phyloP scores from a whole-genome alignment of 2,329 filamentous ascomycete species.

The Fusarium albidum region DNA sequence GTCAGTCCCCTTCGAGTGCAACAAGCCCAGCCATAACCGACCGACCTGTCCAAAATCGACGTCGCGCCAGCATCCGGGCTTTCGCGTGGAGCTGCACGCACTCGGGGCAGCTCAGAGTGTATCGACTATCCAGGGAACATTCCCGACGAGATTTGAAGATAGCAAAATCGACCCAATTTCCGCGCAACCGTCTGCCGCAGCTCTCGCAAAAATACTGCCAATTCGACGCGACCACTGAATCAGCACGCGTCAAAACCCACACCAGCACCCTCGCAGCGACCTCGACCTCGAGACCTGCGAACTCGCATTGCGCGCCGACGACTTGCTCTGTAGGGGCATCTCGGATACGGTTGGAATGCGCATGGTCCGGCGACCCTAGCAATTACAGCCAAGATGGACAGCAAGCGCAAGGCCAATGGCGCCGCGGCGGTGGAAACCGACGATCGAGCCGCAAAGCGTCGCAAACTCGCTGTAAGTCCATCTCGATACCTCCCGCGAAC shows the following conservation, averaged over 20 bases:
- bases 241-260: slow-evolving; percentile 43
- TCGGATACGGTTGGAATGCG: slow-evolving; percentile 39
- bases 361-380: slow-evolving; percentile 35
- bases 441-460: slow-evolving; percentile 64
- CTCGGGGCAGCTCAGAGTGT: slow-evolving; percentile 19
- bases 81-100: slow-evolving; percentile 26
- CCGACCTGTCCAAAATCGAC: slow-evolving; percentile 33
- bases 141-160: neutral
- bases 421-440: slow-evolving; percentile 54
- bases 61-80: slow-evolving; percentile 19
- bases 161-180: neutral
- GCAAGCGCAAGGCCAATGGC: slow-evolving; percentile 64
- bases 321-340: slow-evolving; percentile 7
- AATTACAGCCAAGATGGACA: slow-evolving; percentile 56
- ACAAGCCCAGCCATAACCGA: slow-evolving; percentile 32
- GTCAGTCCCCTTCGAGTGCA: slow-evolving; percentile 28
- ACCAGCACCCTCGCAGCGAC: slow-evolving; percentile 31
- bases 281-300: slow-evolving; percentile 29
- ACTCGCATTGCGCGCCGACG: slow-evolving; percentile 41
- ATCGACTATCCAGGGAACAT: neutral
- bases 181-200: slow-evolving; percentile 10
- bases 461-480: slow-evolving; percentile 60
- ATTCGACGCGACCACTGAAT: slow-evolving; percentile 40
- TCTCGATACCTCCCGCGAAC: slow-evolving; percentile 18
- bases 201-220: slow-evolving; percentile 9